Evolutionary conservation across 257 asterid species (phyloP).

Genomic region (Salvia miltiorrhiza): DNA sequence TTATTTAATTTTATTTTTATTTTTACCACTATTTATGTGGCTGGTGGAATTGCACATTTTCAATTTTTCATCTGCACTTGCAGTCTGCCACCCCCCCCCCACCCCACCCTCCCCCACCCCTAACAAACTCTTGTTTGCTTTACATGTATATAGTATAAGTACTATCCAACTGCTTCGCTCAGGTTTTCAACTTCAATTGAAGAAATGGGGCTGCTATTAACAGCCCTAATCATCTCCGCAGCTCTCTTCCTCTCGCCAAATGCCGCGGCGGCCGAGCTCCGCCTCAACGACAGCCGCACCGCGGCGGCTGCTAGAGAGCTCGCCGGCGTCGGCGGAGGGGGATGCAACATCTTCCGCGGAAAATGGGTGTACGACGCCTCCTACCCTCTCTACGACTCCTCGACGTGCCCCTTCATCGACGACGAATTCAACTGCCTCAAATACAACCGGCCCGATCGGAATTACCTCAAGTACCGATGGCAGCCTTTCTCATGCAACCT

Average conservation of each 20-base stretch:
- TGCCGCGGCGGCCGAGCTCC: conserved; percentile 23
- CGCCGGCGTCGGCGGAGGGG: conserved; percentile 29
- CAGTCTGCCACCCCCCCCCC: background rate
- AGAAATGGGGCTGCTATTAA: conserved; percentile 32
- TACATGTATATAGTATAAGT: conserved; percentile 14
- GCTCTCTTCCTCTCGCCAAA: conserved; percentile 28
- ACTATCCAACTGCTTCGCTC: background rate
- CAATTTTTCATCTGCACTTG: too few relatives aligned
- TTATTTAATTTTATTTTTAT: background rate
- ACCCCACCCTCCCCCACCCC: background rate
- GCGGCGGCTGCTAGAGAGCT: conserved; percentile 32
- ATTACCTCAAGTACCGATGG: conserved; percentile 85
- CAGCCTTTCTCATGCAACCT: conserved; percentile 81
- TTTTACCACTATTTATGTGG: background rate
- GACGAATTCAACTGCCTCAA: conserved; percentile 77
- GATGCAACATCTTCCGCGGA: conserved; percentile 71
- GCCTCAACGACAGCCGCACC: conserved; percentile 28
- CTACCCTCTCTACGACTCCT: conserved; percentile 78
- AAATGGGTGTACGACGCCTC: conserved; percentile 83
- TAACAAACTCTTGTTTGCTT: background rate
- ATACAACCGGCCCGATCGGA: conserved; percentile 68
- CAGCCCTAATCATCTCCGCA: conserved; percentile 37
- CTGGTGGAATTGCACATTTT: background rate
- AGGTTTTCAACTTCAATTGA: conserved; percentile 14
- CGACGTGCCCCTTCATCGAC: conserved; percentile 79